Conservation (phyloP, 2,329 filamentous ascomycete genomes). For the Botryotinia convoluta region DNA sequence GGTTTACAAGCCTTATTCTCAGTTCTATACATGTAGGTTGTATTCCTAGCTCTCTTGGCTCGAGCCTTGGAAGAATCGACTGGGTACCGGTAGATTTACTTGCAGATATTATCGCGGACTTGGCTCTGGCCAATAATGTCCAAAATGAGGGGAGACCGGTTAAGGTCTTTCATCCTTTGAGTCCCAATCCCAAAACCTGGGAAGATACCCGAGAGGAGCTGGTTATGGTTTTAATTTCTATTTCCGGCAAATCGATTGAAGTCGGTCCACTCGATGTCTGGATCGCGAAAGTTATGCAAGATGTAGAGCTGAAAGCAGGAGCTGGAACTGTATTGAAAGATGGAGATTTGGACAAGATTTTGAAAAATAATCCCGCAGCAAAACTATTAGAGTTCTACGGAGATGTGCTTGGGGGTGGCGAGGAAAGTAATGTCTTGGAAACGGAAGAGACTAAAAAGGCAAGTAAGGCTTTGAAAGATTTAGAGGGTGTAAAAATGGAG, state of each 20-base stretch:
- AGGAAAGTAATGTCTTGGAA: background rate
- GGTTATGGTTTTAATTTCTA: background rate
- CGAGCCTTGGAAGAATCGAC: background rate
- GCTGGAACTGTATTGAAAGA: background rate
- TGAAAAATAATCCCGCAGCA: background rate
- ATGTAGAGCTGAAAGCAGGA: background rate
- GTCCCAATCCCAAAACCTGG: background rate
- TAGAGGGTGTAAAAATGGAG: background rate
- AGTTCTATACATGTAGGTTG: background rate
- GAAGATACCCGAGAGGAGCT: background rate
- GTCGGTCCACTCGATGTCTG: background rate
- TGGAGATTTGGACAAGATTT: background rate
- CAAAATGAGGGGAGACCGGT: background rate
- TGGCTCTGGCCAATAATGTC: background rate
- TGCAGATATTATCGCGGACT: background rate
- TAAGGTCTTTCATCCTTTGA: background rate
- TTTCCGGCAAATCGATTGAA: background rate
- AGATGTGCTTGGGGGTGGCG: background rate
- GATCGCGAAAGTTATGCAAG: background rate
- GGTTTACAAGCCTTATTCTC: conserved; percentile 7
- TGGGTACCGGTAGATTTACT: conserved; percentile 12
- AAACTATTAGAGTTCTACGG: conserved; percentile 4
- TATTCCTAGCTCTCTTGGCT: background rate
- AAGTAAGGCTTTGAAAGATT: background rate
- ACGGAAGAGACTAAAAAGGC: background rate